phyloP scores from a whole-genome alignment of 2,329 filamentous ascomycete genomes.

The Diaporthe capsici region DNA sequence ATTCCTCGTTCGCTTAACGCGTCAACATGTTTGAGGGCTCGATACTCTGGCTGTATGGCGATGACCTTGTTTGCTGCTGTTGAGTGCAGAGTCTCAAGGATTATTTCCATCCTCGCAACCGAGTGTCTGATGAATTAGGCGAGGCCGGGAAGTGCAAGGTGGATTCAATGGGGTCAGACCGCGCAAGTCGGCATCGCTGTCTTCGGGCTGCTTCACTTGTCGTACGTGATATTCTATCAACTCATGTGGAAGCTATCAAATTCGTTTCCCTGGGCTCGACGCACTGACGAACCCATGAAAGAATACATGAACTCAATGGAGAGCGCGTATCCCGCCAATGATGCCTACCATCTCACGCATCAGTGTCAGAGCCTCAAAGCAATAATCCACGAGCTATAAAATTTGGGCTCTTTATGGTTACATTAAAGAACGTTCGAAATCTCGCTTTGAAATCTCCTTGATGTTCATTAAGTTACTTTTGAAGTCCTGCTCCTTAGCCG shows the following conservation, averaged over 20 bases:
- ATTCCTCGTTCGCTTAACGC: too few relatives aligned
- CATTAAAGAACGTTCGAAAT: fast-evolving
- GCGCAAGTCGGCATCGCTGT: background rate
- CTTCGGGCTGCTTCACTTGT: background rate
- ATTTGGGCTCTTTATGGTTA: background rate
- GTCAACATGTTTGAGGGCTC: too few relatives aligned
- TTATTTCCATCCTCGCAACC: background rate
- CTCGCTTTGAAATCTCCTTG: background rate
- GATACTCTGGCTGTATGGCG: background rate
- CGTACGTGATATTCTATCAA: background rate
- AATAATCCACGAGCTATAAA: background rate
- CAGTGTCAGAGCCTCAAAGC: background rate
- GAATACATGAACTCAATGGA: background rate
- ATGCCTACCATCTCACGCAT: background rate
- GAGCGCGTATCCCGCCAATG: background rate
- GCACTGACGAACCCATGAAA: background rate
- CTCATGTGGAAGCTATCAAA: background rate
- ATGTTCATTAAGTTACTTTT: background rate
- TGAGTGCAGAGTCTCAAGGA: background rate
- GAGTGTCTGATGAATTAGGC: background rate
- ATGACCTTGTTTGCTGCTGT: background rate
- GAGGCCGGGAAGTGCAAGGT: background rate
- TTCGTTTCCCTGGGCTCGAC: fast-evolving
- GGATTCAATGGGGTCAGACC: background rate
- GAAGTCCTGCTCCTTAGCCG: too few relatives aligned